phyloP scores from a whole-genome alignment of 2,329 filamentous ascomycete genomes.

The Arthrocladium fulminans region DNA sequence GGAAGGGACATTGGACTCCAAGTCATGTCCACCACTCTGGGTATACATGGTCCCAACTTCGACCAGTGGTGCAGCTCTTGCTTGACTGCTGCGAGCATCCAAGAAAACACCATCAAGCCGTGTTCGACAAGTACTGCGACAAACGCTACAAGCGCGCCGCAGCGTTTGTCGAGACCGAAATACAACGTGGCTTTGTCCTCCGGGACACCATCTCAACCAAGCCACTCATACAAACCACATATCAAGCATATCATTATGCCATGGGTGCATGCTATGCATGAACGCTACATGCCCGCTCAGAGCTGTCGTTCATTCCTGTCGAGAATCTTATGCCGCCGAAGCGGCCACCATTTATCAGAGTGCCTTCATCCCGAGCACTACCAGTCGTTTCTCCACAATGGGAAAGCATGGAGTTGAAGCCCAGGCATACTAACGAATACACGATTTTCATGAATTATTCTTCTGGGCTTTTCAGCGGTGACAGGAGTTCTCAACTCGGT shows the following conservation, averaged over 20 bases:
- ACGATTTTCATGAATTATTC: constrained; percentile 6
- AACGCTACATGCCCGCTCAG: neutral
- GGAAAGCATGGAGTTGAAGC: neutral
- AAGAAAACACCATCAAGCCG: constrained; percentile 69
- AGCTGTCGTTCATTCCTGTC: neutral
- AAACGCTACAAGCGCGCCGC: constrained; percentile 80
- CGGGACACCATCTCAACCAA: constrained; percentile 27
- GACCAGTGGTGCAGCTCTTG: constrained; percentile 66
- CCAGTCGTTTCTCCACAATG: neutral
- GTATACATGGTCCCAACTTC: constrained; percentile 80
- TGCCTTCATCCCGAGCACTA: too few species aligned
- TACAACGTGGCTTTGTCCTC: constrained; percentile 53
- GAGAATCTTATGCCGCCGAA: neutral
- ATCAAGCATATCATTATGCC: constrained; percentile 18
- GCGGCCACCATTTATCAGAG: neutral
- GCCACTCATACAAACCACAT: constrained; percentile 10
- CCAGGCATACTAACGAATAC: neutral
- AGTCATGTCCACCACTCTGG: constrained; percentile 87
- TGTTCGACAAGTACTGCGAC: constrained; percentile 88
- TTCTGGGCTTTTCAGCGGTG: neutral
- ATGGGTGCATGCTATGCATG: constrained; percentile 15
- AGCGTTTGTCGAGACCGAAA: constrained; percentile 65
- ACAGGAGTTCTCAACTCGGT: neutral
- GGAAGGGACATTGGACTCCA: constrained; percentile 82
- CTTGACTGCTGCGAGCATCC: constrained; percentile 81